phyloP scores from a whole-genome alignment of 176 grass and related monocot species.

The Eleusine indica region DNA sequence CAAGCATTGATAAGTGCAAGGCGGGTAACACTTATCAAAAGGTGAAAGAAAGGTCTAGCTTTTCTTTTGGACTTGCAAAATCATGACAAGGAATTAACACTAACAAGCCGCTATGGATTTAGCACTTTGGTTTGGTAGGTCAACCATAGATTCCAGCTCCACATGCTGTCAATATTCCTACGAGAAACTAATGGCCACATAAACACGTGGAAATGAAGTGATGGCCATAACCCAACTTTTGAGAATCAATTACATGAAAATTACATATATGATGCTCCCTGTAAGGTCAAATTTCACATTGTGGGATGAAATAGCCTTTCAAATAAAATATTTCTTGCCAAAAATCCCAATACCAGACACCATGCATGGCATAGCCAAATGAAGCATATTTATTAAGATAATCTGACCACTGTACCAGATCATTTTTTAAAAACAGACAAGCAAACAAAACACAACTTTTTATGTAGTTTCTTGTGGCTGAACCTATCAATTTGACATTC shows the following conservation, averaged over 20 bases:
- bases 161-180: neutral
- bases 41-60: conserved; percentile 5
- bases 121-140: neutral
- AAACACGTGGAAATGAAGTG: conserved; percentile 7
- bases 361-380: conserved; percentile 13
- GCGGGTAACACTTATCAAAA: neutral
- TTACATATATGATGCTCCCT: neutral
- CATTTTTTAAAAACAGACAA: neutral
- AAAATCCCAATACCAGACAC: conserved; percentile 9
- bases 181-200: neutral
- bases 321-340: neutral
- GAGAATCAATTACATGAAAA: neutral
- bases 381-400: conserved; percentile 20
- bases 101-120: conserved; percentile 20
- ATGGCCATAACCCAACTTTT: neutral
- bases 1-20: neutral
- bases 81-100: conserved; percentile 4
- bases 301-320: neutral
- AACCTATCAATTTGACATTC: conserved; percentile 25
- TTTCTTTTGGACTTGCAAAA: conserved; percentile 6
- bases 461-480: neutral
- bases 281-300: neutral
- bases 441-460: neutral
- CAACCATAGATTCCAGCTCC: neutral
- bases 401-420: neutral